phyloP scores from a whole-genome alignment of 306 rosid species.

The Medicago lupulina region DNA sequence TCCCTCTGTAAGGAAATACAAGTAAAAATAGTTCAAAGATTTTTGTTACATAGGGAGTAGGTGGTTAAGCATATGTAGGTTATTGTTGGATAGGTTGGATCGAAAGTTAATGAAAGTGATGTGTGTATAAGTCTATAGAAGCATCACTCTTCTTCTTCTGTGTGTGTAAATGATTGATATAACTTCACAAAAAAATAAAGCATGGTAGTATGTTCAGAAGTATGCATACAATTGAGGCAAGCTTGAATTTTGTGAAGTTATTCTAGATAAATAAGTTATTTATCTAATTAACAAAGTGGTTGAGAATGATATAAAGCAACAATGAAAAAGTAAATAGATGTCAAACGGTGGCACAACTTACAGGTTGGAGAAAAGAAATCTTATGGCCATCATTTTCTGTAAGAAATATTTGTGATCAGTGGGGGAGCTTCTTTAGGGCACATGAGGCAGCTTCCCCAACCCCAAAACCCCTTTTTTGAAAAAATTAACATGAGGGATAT shows the following conservation, averaged over 20 bases:
- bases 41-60: neutral
- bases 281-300: slow-evolving; percentile 7
- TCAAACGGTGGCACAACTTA: slow-evolving; percentile 30
- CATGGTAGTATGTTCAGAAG: slow-evolving; percentile 13
- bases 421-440: slow-evolving; percentile 20
- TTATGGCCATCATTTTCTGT: slow-evolving; percentile 20
- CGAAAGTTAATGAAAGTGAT: neutral
- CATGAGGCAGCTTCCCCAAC: neutral
- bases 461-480: neutral
- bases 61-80: slow-evolving; percentile 1
- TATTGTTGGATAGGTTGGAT: slow-evolving; percentile 19
- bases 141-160: slow-evolving; percentile 11
- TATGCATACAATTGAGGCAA: neutral
- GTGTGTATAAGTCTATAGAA: neutral
- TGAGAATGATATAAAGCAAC: slow-evolving; percentile 27
- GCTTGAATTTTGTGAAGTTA: neutral
- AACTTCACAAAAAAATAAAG: slow-evolving; percentile 27
- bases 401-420: neutral
- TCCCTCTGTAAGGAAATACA: too few relatives aligned
- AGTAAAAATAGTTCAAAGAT: too few relatives aligned
- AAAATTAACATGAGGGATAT: neutral
- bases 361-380: slow-evolving; percentile 29
- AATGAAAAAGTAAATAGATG: slow-evolving; percentile 9
- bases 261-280: too few relatives aligned
- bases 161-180: slow-evolving; percentile 1